phyloP scores from a whole-genome alignment of 2,329 filamentous ascomycete species.

The Sordariomycetes sp. region DNA sequence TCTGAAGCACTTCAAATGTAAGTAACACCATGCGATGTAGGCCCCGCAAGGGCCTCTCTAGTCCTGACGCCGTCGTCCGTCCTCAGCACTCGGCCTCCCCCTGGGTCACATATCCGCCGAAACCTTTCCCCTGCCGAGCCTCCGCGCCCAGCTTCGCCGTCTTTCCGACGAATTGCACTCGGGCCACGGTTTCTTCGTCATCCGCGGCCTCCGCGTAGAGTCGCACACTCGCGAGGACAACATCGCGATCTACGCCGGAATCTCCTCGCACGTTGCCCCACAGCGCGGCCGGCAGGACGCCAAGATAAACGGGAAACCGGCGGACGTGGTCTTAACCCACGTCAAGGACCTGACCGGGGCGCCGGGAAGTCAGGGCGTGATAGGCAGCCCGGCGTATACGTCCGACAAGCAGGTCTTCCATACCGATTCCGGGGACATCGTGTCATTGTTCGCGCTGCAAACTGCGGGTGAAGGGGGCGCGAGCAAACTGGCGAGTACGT shows the following conservation, averaged over 20 bases:
- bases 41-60: not conserved
- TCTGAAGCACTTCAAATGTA: slow-evolving; percentile 7
- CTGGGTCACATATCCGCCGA: slow-evolving; percentile 28
- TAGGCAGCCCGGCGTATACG: slow-evolving; percentile 8
- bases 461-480: slow-evolving; percentile 34
- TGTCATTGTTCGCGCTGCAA: slow-evolving; percentile 38
- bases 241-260: slow-evolving; percentile 43
- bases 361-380: not conserved
- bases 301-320: slow-evolving; percentile 25
- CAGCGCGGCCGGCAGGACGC: slow-evolving; percentile 42
- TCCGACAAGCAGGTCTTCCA: slow-evolving; percentile 39
- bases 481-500: slow-evolving; percentile 38
- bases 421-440: slow-evolving; percentile 39
- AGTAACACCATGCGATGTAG: not conserved
- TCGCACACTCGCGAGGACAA: slow-evolving; percentile 42
- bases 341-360: slow-evolving; percentile 42
- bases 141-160: slow-evolving; percentile 30
- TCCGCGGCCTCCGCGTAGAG: slow-evolving; percentile 42
- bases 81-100: slow-evolving; percentile 18
- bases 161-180: slow-evolving; percentile 35
- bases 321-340: slow-evolving; percentile 39
- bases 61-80: not conserved
- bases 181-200: slow-evolving; percentile 47
- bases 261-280: slow-evolving; percentile 43
- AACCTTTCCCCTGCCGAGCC: slow-evolving; percentile 38